Conservation (phyloP, 345 rosid species). For the Heritiera fomes region DNA sequence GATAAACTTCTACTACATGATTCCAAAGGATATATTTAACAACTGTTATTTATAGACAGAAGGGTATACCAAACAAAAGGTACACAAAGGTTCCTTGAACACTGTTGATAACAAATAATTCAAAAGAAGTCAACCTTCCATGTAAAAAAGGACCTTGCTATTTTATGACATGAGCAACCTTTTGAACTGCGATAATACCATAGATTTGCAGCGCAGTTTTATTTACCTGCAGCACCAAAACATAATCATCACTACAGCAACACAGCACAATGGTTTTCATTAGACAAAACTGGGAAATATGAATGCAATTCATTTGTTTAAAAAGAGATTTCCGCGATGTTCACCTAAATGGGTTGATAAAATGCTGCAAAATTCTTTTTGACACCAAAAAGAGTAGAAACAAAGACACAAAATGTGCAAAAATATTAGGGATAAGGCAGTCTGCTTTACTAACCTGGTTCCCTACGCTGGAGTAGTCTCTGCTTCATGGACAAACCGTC, state of each 20-base stretch:
- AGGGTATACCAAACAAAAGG: neutral
- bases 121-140: neutral
- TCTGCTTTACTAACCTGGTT: neutral
- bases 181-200: neutral
- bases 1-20: neutral
- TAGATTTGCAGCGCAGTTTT: neutral
- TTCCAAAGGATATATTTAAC: neutral
- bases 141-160: neutral
- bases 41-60: neutral
- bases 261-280: neutral
- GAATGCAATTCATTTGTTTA: neutral
- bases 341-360: neutral
- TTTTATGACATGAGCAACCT: neutral
- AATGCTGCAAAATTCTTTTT: neutral
- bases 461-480: neutral
- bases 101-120: neutral
- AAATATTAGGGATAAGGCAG: neutral
- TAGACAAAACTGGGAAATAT: neutral
- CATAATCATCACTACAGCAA: neutral
- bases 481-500: slow-evolving; percentile 8
- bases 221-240: neutral
- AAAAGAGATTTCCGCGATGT: neutral
- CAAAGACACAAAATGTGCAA: neutral
- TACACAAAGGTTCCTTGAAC: neutral
- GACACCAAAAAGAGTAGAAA: neutral